These are phyloP conservation scores for Alternaria infectoria DNA, from an alignment of 2,329 filamentous ascomycete genomes.

Conservation along the genomic window DNA sequence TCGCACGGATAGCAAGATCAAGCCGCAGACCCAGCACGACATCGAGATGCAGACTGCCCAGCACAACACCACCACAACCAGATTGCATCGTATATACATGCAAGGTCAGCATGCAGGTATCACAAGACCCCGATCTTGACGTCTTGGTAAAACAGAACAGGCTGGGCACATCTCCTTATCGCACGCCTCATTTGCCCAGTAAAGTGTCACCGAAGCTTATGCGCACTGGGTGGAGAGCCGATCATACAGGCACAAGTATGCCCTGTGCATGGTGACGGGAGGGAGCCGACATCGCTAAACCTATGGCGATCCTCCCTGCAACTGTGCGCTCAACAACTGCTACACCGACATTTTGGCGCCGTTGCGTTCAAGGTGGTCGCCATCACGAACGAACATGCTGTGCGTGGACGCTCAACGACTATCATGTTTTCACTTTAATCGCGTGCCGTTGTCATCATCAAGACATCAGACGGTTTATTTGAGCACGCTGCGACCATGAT, in stretches of 20 bases:
- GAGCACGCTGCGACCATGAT: conserved; percentile 3
- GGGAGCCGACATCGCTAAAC: conserved; percentile 18
- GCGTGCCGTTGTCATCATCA: neutral
- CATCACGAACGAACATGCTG: neutral
- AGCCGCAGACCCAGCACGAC: neutral
- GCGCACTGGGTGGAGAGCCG: conserved; percentile 26
- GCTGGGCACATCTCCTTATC: conserved; percentile 12
- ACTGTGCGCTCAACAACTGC: conserved; percentile 16
- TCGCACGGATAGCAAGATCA: neutral
- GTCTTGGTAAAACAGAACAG: neutral
- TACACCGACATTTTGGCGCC: conserved; percentile 28
- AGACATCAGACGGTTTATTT: conserved; percentile 1
- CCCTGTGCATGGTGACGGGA: conserved; percentile 15
- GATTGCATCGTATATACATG: neutral
- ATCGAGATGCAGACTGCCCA: neutral
- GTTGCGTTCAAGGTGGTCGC: neutral
- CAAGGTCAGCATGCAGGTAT: neutral
- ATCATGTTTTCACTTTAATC: neutral
- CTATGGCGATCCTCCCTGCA: conserved; percentile 19
- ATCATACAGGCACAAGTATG: conserved; percentile 21
- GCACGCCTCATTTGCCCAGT: conserved; percentile 16
- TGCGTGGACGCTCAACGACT: neutral
- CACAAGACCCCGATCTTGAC: conserved; percentile 2
- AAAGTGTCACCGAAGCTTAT: conserved; percentile 7
- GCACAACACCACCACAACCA: neutral